phyloP scores from a whole-genome alignment of 2,329 filamentous ascomycete species.

The Fusarium sp. region DNA sequence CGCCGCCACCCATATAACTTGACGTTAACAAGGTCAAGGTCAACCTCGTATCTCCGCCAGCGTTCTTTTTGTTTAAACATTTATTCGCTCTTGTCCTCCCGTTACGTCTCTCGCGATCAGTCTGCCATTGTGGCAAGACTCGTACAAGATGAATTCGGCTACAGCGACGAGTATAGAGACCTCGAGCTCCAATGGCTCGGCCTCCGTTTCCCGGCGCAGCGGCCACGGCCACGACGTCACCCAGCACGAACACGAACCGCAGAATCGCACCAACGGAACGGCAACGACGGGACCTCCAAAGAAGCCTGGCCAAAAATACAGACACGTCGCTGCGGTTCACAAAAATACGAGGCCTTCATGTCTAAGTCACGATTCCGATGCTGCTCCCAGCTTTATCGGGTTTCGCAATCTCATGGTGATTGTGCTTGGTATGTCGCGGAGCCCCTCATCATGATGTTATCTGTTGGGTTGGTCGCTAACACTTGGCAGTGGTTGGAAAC shows the following conservation, averaged over 20 bases:
- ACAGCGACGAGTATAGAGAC: constrained; percentile 57
- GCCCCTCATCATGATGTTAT: constrained; percentile 33
- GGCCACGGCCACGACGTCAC: constrained; percentile 48
- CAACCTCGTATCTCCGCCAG: constrained; percentile 10
- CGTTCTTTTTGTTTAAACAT: constrained; percentile 1
- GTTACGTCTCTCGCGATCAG: constrained; percentile 9
- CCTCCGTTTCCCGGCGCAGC: constrained; percentile 47
- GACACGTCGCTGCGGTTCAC: constrained; percentile 92
- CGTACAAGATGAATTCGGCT: constrained; percentile 58
- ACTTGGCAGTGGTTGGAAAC: constrained; percentile 84
- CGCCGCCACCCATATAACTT: constrained; percentile 38
- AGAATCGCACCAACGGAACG: constrained; percentile 43
- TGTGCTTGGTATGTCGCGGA: constrained; percentile 76
- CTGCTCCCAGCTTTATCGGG: constrained; percentile 87
- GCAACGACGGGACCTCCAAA: constrained; percentile 43
- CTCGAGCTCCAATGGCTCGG: constrained; percentile 44
- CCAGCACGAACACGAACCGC: constrained; percentile 47
- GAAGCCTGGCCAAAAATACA: constrained; percentile 74
- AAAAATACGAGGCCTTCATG: constrained; percentile 80
- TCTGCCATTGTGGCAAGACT: constrained; percentile 38
- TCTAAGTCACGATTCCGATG: constrained; percentile 85
- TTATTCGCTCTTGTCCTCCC: constrained; percentile 4
- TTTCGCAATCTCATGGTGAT: constrained; percentile 98
- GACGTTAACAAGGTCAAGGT: constrained; percentile 28
- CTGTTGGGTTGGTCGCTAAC: constrained; percentile 39